A percentile compares a stretch with the other conserved stretches of the same genome.
Conservation (phyloP, 1,139 yeast species). For the Kazachstania sp. region DNA sequence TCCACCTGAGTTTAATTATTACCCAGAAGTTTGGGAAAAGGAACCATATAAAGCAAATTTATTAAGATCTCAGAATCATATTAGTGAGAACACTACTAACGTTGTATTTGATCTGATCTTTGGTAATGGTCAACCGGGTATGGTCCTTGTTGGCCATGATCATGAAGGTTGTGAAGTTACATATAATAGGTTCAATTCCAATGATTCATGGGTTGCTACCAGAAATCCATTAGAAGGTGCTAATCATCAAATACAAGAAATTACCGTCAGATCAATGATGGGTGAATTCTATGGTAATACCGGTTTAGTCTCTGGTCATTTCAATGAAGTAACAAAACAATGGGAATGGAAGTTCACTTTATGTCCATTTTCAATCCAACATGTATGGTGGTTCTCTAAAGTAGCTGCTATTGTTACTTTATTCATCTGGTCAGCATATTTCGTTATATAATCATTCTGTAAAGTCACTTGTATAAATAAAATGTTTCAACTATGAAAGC, state of each 20-base stretch:
- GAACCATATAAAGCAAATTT: conserved; percentile 64
- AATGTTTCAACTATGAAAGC: background rate
- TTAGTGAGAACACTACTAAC: conserved; percentile 57
- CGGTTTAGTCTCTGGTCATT: conserved; percentile 72
- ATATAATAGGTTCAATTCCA: conserved; percentile 41
- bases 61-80: conserved; percentile 80
- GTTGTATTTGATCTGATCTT: conserved; percentile 61
- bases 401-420: conserved; percentile 41
- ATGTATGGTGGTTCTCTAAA: conserved; percentile 90
- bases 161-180: conserved; percentile 84
- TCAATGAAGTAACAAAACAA: conserved; percentile 31
- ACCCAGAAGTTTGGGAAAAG: conserved; percentile 41
- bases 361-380: conserved; percentile 84
- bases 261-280: conserved; percentile 90
- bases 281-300: conserved; percentile 90
- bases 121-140: conserved; percentile 57
- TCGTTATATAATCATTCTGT: conserved; percentile 7
- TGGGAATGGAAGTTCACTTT: conserved; percentile 67
- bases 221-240: conserved; percentile 27
- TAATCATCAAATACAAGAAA: conserved; percentile 49
- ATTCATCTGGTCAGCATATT: conserved; percentile 21
- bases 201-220: conserved; percentile 50
- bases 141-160: conserved; percentile 89
- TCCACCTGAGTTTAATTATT: conserved; percentile 68
- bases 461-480: background rate